Percentiles rank a stretch among this genome's conserved stretches.
These are phyloP conservation scores for Tagetes patula DNA, from an alignment of 129 eudicot genomes.

Conservation along the genomic window DNA sequence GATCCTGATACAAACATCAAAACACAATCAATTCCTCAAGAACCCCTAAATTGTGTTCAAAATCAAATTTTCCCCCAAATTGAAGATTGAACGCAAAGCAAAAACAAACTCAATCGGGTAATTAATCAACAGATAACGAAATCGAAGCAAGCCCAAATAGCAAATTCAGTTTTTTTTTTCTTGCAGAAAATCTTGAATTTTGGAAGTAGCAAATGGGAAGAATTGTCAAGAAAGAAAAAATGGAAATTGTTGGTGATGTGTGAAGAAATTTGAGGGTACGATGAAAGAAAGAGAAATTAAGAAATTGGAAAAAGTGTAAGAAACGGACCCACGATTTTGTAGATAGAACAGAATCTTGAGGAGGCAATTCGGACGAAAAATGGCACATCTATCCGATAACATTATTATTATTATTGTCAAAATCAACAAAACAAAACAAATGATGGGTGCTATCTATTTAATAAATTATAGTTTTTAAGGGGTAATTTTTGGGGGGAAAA, in stretches of 20 bases:
- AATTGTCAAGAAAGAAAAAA: background rate
- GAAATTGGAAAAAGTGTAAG: slow-evolving; percentile 31
- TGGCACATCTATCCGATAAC: background rate
- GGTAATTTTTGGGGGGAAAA: too few relatives aligned
- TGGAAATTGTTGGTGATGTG: slow-evolving; percentile 7
- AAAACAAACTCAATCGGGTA: background rate
- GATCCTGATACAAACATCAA: slow-evolving; percentile 20
- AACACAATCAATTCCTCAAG: slow-evolving; percentile 21
- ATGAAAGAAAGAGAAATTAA: background rate
- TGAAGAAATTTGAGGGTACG: too few relatives aligned
- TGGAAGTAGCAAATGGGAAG: too few relatives aligned
- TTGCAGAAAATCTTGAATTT: background rate
- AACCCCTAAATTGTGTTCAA: background rate
- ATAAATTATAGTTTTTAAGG: too few relatives aligned
- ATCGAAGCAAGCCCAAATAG: slow-evolving; percentile 28
- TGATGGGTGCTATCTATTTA: slow-evolving; percentile 9
- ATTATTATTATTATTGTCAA: background rate
- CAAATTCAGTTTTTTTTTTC: background rate
- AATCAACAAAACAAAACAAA: background rate
- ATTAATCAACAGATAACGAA: slow-evolving; percentile 3
- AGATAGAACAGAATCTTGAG: slow-evolving; percentile 35
- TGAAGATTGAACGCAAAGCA: slow-evolving; percentile 11
- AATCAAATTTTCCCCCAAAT: slow-evolving; percentile 25
- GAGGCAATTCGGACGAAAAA: slow-evolving; percentile 12
- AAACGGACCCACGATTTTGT: slow-evolving; percentile 31